These are phyloP conservation scores for Endotrypanum monterogeii DNA, from an alignment of 208 protist species.

Conservation along the genomic window DNA sequence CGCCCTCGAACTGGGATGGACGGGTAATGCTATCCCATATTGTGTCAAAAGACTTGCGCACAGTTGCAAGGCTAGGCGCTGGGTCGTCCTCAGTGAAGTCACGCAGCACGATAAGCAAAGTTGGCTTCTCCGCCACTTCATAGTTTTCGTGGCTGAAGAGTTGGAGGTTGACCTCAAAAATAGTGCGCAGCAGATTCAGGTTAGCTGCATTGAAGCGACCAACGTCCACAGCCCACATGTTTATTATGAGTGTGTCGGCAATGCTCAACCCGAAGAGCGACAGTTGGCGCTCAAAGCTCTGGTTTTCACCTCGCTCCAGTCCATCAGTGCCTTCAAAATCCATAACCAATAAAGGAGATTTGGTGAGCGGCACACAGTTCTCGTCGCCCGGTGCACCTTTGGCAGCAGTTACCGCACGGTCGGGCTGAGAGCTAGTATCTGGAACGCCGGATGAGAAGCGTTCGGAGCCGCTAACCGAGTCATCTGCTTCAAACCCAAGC, in stretches of 20 bases:
- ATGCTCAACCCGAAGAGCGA: conserved; percentile 97
- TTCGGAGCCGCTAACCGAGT: neutral
- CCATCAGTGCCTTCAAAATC: conserved; percentile 98
- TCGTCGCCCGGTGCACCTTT: neutral
- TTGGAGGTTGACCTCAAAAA: conserved; percentile 97
- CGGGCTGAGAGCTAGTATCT: conserved; percentile 23
- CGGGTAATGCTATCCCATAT: conserved; percentile 91
- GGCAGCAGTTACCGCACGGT: conserved; percentile 17
- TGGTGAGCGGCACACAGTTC: neutral
- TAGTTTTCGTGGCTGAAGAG: conserved; percentile 91
- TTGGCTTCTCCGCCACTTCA: conserved; percentile 88
- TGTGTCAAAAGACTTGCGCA: conserved; percentile 93
- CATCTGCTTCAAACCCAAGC: conserved; percentile 24
- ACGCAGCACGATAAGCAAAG: conserved; percentile 95
- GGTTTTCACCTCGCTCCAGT: conserved; percentile 95
- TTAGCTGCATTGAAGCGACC: conserved; percentile 96
- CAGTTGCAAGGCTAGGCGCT: conserved; percentile 63
- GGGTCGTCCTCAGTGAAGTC: conserved; percentile 93
- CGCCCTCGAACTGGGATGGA: conserved; percentile 54
- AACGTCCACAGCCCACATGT: conserved; percentile 97
- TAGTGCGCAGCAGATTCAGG: conserved; percentile 93
- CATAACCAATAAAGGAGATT: conserved; percentile 87
- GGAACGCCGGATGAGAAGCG: neutral
- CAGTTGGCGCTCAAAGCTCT: conserved; percentile 96
- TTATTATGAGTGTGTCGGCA: conserved; percentile 97